phyloP scores from a whole-genome alignment of 2,329 filamentous ascomycete species.

The Lecanoromycetidae sp. region DNA sequence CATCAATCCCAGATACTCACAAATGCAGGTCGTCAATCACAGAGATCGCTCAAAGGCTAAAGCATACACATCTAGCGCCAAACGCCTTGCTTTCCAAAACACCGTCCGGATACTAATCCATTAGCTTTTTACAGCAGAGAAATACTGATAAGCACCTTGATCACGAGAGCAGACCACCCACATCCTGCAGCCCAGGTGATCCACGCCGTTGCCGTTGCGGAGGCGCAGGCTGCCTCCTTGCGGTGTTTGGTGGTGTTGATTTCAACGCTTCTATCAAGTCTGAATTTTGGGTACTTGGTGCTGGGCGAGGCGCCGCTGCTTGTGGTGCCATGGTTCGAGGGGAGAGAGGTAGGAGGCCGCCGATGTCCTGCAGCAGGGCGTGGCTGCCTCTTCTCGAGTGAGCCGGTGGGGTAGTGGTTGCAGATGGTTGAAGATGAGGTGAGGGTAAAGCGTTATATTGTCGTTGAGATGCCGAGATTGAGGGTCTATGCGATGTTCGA shows the following conservation, averaged over 20 bases:
- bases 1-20: no score
- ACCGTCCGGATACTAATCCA: background rate
- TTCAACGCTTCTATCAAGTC: constrained; percentile 8
- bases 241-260: background rate
- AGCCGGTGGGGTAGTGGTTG: constrained; percentile 4
- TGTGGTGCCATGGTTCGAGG: no score
- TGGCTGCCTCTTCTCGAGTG: constrained; percentile 20
- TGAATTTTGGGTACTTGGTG: background rate
- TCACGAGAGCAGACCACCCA: constrained; percentile 7
- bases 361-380: constrained; percentile 25
- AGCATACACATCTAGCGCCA: no score
- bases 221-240: background rate
- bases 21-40: no score
- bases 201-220: background rate
- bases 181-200: constrained; percentile 10
- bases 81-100: background rate
- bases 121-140: background rate
- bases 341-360: constrained; percentile 15
- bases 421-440: constrained; percentile 7
- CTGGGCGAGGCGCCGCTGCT: background rate
- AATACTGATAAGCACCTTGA: background rate
- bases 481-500: background rate
- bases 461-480: background rate
- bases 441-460: constrained; percentile 17
- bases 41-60: no score